These are phyloP conservation scores for Sporothrix euskadiensis DNA, from an alignment of 2,329 filamentous ascomycete genomes.

Conservation along the genomic window DNA sequence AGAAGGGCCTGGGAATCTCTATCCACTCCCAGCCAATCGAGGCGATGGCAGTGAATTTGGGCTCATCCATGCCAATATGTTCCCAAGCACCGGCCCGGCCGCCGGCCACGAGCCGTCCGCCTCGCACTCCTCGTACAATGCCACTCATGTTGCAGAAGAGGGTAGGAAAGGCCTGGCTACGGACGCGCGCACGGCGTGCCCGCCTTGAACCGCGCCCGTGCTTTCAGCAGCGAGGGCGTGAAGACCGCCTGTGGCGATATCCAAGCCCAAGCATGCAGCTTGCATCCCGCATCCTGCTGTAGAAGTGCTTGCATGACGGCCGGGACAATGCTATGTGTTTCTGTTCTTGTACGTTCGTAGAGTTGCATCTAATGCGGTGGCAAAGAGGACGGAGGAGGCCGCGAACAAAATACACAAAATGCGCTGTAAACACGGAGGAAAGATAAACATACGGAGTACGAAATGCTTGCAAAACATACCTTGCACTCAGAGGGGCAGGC, in stretches of 20 bases:
- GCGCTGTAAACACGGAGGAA: background rate
- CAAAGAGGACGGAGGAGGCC: background rate
- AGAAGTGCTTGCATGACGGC: background rate
- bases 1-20: background rate
- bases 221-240: background rate
- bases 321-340: background rate
- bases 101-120: background rate
- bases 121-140: background rate
- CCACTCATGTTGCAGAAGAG: background rate
- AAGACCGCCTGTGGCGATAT: background rate
- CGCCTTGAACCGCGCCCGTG: background rate
- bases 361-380: constrained; percentile 6
- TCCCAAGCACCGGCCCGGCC: background rate
- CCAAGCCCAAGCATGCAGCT: background rate
- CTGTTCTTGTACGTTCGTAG: background rate
- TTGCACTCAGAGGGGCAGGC: background rate
- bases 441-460: no score
- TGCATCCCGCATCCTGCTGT: background rate
- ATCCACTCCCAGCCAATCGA: background rate
- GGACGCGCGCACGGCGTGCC: background rate
- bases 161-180: background rate
- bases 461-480: background rate
- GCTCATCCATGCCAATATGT: background rate
- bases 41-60: background rate
- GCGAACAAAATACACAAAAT: background rate